phyloP scores from a whole-genome alignment of 129 eudicot genomes.

The Solidago caesia region DNA sequence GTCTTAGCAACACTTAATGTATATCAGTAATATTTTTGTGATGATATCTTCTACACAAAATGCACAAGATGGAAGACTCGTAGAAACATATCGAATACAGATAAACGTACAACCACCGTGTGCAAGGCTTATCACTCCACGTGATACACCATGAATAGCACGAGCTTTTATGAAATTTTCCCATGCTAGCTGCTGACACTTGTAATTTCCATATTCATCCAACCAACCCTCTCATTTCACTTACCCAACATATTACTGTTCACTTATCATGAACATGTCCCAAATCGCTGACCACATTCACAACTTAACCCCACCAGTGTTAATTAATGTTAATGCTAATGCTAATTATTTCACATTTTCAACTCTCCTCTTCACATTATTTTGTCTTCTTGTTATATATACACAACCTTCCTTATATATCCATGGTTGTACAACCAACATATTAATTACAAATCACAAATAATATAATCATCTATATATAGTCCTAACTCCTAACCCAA shows the following conservation, averaged over 20 bases:
- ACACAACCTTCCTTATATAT: background rate
- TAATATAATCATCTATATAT: background rate
- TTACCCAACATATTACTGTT: background rate
- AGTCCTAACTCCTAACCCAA: too few species aligned
- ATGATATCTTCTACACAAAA: too few species aligned
- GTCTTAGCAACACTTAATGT: too few species aligned
- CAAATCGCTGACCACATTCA: slow-evolving; percentile 17
- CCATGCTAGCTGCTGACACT: slow-evolving; percentile 13
- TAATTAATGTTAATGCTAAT: slow-evolving; percentile 22
- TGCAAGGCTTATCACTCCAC: slow-evolving; percentile 28
- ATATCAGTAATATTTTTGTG: too few species aligned
- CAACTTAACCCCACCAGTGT: background rate
- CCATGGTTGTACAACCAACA: background rate
- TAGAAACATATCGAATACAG: background rate
- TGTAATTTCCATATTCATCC: background rate
- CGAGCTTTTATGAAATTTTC: slow-evolving; percentile 18
- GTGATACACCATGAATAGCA: slow-evolving; percentile 35
- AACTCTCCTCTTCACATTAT: slow-evolving; percentile 43
- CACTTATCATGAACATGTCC: background rate
- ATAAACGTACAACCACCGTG: slow-evolving; percentile 28
- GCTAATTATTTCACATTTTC: slow-evolving; percentile 29
- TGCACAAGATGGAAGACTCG: too few species aligned
- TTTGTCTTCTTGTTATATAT: slow-evolving; percentile 10
- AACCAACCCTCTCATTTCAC: slow-evolving; percentile 15
- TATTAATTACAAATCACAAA: background rate